Percentiles rank a stretch among this genome's conserved stretches.
These are phyloP conservation scores for Mortierella sp. DNA, from an alignment of 371 early-diverging fungal species.

Conservation along the genomic window DNA sequence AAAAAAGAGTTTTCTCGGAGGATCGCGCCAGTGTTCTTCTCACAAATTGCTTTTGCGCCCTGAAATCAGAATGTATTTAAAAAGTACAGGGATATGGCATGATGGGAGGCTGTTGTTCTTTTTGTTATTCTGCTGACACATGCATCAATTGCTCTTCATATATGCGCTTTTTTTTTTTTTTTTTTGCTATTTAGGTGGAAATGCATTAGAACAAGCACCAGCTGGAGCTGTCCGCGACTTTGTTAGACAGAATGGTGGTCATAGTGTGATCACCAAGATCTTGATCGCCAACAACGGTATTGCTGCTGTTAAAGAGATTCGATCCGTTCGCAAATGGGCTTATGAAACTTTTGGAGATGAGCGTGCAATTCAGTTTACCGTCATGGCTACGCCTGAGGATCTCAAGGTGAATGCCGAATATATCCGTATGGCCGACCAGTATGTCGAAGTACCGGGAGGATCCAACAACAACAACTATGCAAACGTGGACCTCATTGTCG, in stretches of 20 bases:
- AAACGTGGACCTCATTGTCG: slow-evolving; percentile 97
- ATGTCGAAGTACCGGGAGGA: slow-evolving; percentile 97
- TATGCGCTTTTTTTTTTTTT: background rate
- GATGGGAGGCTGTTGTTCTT: background rate
- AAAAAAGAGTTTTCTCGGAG: background rate
- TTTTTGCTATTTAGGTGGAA: slow-evolving; percentile 65
- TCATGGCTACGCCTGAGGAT: slow-evolving; percentile 99
- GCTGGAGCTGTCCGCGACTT: slow-evolving; percentile 77
- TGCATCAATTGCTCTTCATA: background rate
- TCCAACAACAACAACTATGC: slow-evolving; percentile 98
- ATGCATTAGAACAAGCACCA: slow-evolving; percentile 67
- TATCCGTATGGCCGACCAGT: slow-evolving; percentile 98
- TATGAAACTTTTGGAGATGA: slow-evolving; percentile 98
- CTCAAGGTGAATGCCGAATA: slow-evolving; percentile 97
- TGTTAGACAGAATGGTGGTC: slow-evolving; percentile 84
- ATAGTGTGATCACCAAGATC: slow-evolving; percentile 90
- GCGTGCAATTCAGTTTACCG: slow-evolving; percentile 95
- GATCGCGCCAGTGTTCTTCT: background rate
- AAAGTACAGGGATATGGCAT: background rate
- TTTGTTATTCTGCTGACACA: background rate
- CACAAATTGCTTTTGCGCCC: background rate
- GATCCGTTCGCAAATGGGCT: slow-evolving; percentile 98
- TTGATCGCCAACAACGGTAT: slow-evolving; percentile 99
- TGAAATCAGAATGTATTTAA: background rate
- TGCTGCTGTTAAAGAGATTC: slow-evolving; percentile 99